Conservation (phyloP, 2,329 filamentous ascomycete genomes). For the Epichloe amarillans region DNA sequence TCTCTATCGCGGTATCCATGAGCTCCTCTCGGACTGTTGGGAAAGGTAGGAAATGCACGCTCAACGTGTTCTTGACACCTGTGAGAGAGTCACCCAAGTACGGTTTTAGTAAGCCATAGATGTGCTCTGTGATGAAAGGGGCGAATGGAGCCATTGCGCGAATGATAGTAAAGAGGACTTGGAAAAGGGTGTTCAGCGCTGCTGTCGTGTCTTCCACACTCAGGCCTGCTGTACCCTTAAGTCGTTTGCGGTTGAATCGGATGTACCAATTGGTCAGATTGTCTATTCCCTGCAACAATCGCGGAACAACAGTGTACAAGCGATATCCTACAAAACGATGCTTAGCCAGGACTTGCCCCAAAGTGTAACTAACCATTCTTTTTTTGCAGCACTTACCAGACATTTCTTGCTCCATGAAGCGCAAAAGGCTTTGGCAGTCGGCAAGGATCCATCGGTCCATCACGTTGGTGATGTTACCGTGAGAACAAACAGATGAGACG, state of each 20-base stretch:
- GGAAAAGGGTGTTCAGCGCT: slow-evolving; percentile 76
- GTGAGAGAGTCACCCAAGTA: slow-evolving; percentile 56
- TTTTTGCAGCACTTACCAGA: slow-evolving; percentile 33
- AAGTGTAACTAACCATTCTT: neutral
- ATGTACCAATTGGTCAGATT: slow-evolving; percentile 92
- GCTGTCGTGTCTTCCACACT: slow-evolving; percentile 62
- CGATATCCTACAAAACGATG: slow-evolving; percentile 32
- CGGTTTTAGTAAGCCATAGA: slow-evolving; percentile 50
- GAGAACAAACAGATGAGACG: neutral
- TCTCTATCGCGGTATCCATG: slow-evolving; percentile 67
- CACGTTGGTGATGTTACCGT: slow-evolving; percentile 27
- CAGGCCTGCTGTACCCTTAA: slow-evolving; percentile 49
- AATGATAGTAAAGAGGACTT: slow-evolving; percentile 74
- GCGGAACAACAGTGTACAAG: slow-evolving; percentile 72
- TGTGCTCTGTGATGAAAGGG: slow-evolving; percentile 74
- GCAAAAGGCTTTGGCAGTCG: slow-evolving; percentile 69
- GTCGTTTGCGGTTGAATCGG: slow-evolving; percentile 68
- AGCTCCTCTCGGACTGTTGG: slow-evolving; percentile 70
- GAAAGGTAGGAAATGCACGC: slow-evolving; percentile 76
- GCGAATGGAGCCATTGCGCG: slow-evolving; percentile 77
- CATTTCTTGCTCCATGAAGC: slow-evolving; percentile 85
- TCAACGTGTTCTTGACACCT: slow-evolving; percentile 53
- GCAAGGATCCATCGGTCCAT: slow-evolving; percentile 88
- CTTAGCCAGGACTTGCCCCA: too few species aligned
- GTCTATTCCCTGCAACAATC: slow-evolving; percentile 64